These are phyloP conservation scores for Achaetomiella virescens DNA, from an alignment of 495 filamentous ascomycete species.

Conservation along the genomic window DNA sequence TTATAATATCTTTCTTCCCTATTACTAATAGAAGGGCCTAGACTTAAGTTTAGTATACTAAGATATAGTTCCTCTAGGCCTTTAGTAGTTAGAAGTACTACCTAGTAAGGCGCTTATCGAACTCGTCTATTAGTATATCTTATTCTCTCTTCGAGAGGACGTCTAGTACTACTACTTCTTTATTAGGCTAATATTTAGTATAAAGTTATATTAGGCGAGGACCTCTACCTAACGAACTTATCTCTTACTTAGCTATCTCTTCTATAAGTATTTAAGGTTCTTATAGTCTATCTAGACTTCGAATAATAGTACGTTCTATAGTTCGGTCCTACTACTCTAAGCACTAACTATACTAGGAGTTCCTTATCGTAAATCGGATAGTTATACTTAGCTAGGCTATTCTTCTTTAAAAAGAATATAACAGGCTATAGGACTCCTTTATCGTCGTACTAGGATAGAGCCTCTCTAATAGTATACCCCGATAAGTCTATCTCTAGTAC, in stretches of 20 bases:
- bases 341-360: neutral
- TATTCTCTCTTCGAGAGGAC: neutral
- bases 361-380: conserved; percentile 5
- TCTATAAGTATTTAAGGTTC: neutral
- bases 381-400: neutral
- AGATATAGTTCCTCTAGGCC: neutral
- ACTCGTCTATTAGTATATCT: neutral
- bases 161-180: neutral
- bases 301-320: neutral
- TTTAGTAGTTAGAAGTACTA: neutral
- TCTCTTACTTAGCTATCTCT: neutral
- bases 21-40: too few species aligned
- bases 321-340: neutral
- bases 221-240: neutral
- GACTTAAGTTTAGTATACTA: neutral
- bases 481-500: neutral
- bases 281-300: neutral
- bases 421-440: neutral
- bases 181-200: neutral
- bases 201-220: neutral
- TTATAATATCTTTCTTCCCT: too few species aligned
- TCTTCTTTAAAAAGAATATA: neutral
- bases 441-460: neutral
- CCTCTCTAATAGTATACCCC: neutral
- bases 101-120: neutral